Conservation (phyloP, 2,329 filamentous ascomycete genomes). For the Aschersonia sp. region DNA sequence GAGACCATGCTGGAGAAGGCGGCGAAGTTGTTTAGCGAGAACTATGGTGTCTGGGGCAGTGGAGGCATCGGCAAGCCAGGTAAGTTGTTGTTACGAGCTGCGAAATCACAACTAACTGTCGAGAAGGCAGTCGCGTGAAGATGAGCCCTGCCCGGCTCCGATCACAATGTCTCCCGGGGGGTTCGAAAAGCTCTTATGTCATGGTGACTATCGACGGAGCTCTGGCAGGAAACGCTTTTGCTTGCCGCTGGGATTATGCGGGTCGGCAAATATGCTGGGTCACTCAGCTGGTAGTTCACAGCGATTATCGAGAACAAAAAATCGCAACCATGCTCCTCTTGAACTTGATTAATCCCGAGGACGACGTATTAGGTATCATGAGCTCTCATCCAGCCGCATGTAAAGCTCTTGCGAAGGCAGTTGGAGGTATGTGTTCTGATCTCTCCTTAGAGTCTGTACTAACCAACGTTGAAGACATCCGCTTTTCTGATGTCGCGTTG, state of each 20-base stretch:
- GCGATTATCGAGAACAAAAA: slow-evolving; percentile 18
- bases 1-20: slow-evolving; percentile 20
- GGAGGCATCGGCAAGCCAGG: slow-evolving; percentile 2
- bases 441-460: not conserved
- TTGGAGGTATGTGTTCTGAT: slow-evolving; percentile 9
- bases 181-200: slow-evolving; percentile 10
- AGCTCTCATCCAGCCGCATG: slow-evolving; percentile 23
- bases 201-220: slow-evolving; percentile 14
- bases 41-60: slow-evolving; percentile 15
- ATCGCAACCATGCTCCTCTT: slow-evolving; percentile 11
- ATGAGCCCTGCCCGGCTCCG: not conserved
- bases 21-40: slow-evolving; percentile 20
- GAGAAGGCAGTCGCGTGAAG: not conserved
- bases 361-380: slow-evolving; percentile 21
- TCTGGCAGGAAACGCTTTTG: too few species aligned
- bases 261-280: slow-evolving; percentile 20
- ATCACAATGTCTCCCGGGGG: not conserved
- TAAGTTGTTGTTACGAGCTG: not conserved
- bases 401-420: slow-evolving; percentile 16
- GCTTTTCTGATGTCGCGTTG: not conserved
- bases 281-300: slow-evolving; percentile 24
- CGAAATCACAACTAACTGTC: not conserved
- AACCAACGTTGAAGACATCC: not conserved
- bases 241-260: too few species aligned
- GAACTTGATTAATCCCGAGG: not conserved